Evolutionary conservation across 352 stramenopile species (phyloP), one percentile per base, ranked within the genome.

Genomic region (Phytopythium cucurbitacearum): DNA sequence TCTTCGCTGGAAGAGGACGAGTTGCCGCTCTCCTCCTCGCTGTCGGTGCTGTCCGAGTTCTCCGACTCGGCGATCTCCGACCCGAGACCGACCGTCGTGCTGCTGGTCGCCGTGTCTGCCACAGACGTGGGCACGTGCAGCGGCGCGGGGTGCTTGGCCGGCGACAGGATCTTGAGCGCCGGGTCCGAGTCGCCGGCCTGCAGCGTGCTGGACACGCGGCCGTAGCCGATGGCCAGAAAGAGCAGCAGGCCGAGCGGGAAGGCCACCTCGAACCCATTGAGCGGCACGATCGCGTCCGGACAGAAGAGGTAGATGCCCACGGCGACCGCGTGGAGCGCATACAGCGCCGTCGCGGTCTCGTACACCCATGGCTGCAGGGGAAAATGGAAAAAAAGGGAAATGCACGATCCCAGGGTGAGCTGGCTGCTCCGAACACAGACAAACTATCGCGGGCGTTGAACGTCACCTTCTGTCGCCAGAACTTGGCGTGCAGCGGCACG

Each of bases 41-140:
- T 91, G 54, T 91, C 77, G 5, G 80, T 91, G 44, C 70, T 71
- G 47, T 91, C 80, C 11, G 80, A 91, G 51, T 87, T 87, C 55
- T 87, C 80, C 4, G 77, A 89, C 54, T 91, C 80, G 9, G 72
- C 79, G n/a, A 89, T 56, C 49, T 76, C 76, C 12, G 76, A 77
- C 0, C 61, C 69, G 11, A 89, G 62, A 11, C 77, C 80, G 11
- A 73, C 82, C 9, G 71, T 55, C 12, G 46, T 42, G 47, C 60
- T 70, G 11, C 59, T 62, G 10, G 40, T 55, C 39, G 40, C 40
- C 37, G 48, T 16, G 39, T 71, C 57, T 10, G 53, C 66, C 33
- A 62, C 57, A 34, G 56, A 61, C 34, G 41, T 56, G 41, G 50
- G 52, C 8, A 59, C 42, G 35, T 35, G 49, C 34, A 62, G 57